Base-by-base conservation (phyloP, 352 stramenopile genomes). In the Pythium brassicae region DNA sequence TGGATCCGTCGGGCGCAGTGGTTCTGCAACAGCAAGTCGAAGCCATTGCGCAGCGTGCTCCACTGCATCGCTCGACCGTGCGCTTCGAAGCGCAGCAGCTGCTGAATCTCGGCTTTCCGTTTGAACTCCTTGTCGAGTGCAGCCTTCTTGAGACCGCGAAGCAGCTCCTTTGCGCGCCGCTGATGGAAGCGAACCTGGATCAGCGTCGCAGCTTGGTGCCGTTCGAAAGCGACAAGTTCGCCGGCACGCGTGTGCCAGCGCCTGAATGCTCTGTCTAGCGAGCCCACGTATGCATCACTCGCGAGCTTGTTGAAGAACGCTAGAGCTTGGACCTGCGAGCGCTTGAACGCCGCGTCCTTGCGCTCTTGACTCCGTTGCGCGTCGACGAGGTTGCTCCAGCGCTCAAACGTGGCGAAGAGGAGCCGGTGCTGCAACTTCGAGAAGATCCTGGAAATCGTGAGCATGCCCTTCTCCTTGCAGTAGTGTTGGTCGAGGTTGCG, bases 391-490 rank as follows among this genome's bases (percentile, higher is more conserved):
- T 56, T 53, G 12, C 63, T 29, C 82, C 79, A 90, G 11, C 58
- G 69, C n/a, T 59, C 45, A 37, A 83, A 83, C 12, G 67, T 62
- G 14, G 72, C 56, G 40, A 66, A 84, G 20, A 87, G 44, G 40
- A 87, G 57, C 15, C 74, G 71, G 19, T 83, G 63, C 62, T 92
- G 82, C 2, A 92, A 63, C 57, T 85, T 87, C 3, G 72, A 63
- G 50, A 90, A 92, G 61, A 90, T 87, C 3, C 56, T 53, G 0
- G 78, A 75, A 54, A 90, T 87, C 1, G 73, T 73, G 12, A 49
- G 56, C 5, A 90, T 50, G 25, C 77, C 71, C 44, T 87, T 71
- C 46, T 84, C 59, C 23, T 66, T 69, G 47, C 77, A 87, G 58
- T 90, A 87, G 3, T 63, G 69, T 9, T 69, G 67, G 34, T 83